Evolutionary conservation across 441 rosid genomes (phyloP).

Genomic region (Populus hybrid): DNA sequence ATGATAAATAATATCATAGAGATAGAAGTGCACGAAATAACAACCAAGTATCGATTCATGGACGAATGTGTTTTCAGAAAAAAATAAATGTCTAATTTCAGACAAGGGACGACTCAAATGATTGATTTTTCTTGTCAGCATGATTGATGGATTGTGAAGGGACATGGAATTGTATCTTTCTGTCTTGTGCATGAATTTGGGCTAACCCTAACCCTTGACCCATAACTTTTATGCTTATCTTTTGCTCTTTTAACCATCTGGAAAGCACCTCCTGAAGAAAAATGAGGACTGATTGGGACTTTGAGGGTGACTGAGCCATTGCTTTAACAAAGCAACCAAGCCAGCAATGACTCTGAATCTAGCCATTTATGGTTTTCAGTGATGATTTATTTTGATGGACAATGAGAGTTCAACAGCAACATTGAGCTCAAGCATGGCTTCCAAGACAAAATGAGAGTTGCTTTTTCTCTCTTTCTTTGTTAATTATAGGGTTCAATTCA

Average conservation of each 20-base stretch:
- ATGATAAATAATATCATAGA: too few species aligned
- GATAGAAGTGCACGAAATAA: too few species aligned
- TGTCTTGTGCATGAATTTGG: neutral
- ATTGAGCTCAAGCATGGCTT: neutral
- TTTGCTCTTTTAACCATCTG: neutral
- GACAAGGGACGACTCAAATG: too few species aligned
- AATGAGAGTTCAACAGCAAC: conserved; percentile 5
- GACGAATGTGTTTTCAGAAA: too few species aligned
- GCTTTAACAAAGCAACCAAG: conserved; percentile 24
- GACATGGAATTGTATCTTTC: too few species aligned
- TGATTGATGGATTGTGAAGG: too few species aligned
- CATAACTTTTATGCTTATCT: neutral
- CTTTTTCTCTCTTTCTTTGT: too few species aligned
- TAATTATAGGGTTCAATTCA: too few species aligned
- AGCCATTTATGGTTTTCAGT: neutral
- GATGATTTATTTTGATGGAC: conserved; percentile 19
- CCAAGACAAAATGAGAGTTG: neutral
- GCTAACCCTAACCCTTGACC: neutral
- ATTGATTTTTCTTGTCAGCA: too few species aligned
- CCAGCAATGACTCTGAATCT: conserved; percentile 23
- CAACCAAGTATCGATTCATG: too few species aligned
- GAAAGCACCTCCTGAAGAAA: neutral
- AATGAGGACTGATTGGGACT: neutral
- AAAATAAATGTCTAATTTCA: too few species aligned
- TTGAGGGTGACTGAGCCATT: conserved; percentile 14